phyloP scores from a whole-genome alignment of 805 yeast genomes.

The Sugiyamaella qingdaonensis region DNA sequence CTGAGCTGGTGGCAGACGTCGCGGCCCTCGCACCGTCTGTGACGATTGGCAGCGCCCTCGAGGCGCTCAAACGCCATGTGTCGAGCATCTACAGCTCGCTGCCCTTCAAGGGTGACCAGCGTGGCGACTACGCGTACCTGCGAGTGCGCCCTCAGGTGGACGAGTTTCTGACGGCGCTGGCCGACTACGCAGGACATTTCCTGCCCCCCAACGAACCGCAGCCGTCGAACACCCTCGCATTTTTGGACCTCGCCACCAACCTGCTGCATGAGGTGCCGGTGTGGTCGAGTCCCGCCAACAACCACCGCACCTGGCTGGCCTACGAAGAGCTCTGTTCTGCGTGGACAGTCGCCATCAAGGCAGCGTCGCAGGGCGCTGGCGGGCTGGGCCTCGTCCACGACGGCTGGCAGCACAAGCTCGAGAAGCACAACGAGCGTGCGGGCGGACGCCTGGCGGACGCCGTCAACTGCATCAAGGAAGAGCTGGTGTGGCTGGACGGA shows the following conservation, averaged over 20 bases:
- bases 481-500: slow-evolving; percentile 32
- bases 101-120: slow-evolving; percentile 72
- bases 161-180: slow-evolving; percentile 65
- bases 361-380: slow-evolving; percentile 33
- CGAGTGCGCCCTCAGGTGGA: slow-evolving; percentile 64
- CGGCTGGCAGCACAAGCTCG: slow-evolving; percentile 41
- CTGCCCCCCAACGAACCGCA: slow-evolving; percentile 66
- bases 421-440: slow-evolving; percentile 43
- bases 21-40: slow-evolving; percentile 53
- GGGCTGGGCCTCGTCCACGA: slow-evolving; percentile 38
- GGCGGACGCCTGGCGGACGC: slow-evolving; percentile 42
- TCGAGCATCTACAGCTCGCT: slow-evolving; percentile 43
- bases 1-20: slow-evolving; percentile 55
- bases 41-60: slow-evolving; percentile 48
- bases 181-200: slow-evolving; percentile 69
- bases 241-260: slow-evolving; percentile 57
- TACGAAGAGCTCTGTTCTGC: slow-evolving; percentile 59
- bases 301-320: slow-evolving; percentile 44
- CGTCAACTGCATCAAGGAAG: slow-evolving; percentile 42
- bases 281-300: slow-evolving; percentile 48
- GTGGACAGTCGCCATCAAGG: slow-evolving; percentile 48
- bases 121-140: slow-evolving; percentile 70
- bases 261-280: slow-evolving; percentile 62
- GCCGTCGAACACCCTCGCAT: slow-evolving; percentile 51
- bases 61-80: slow-evolving; percentile 45